phyloP scores from a whole-genome alignment of 768 basidiomycete species.

The Amanita inopinata region DNA sequence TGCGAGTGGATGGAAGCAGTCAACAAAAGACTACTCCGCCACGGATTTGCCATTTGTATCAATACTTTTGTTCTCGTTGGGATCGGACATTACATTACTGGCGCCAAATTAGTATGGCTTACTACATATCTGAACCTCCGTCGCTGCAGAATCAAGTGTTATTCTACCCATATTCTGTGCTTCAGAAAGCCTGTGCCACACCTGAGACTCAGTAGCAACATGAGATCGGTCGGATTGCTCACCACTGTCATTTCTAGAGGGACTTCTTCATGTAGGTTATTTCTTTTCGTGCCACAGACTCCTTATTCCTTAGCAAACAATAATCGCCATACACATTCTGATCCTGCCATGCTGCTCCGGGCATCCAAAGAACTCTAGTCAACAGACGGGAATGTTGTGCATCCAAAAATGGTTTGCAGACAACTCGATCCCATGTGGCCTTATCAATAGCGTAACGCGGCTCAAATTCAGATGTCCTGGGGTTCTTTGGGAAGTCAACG shows the following conservation, averaged over 20 bases:
- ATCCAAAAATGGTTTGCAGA: constrained; percentile 80
- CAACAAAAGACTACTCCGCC: no score
- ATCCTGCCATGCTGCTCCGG: constrained; percentile 56
- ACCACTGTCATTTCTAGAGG: background rate
- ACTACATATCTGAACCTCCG: no score
- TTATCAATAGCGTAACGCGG: constrained; percentile 69
- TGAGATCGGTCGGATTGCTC: no score
- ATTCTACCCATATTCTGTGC: no score
- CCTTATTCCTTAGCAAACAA: constrained; percentile 69
- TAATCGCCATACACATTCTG: constrained; percentile 83
- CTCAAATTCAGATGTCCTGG: constrained; percentile 45
- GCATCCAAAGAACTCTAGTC: constrained; percentile 75
- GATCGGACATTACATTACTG: no score
- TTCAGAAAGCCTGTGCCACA: no score
- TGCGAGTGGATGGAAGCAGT: no score
- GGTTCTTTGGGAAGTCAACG: constrained; percentile 73
- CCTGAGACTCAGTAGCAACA: no score
- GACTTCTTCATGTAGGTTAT: constrained; percentile 10
- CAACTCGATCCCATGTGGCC: constrained; percentile 71
- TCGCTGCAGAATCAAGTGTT: no score
- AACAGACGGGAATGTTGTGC: constrained; percentile 59
- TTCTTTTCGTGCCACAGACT: constrained; percentile 27
- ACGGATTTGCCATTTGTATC: no score
- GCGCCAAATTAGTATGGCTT: no score
- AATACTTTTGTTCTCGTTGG: no score